Percentiles rank a stretch among this genome's conserved stretches.
phyloP scores from a whole-genome alignment of 2,329 filamentous ascomycete genomes.

The Pseudocercospora pini-densiflorae region DNA sequence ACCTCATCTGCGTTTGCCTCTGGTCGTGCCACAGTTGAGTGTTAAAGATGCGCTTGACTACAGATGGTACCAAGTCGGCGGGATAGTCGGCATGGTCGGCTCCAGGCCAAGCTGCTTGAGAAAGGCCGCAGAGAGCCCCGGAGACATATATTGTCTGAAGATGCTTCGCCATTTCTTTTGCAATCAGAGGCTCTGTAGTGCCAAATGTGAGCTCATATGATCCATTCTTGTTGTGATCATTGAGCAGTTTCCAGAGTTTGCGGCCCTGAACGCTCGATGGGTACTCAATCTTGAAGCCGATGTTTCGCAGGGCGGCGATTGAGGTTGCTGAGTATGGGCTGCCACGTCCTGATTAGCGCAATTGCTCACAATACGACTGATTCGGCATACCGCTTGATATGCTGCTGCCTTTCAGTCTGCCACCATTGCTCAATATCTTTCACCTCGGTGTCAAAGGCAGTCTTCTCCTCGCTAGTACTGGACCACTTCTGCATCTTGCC shows the following conservation, averaged over 20 bases:
- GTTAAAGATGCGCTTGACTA: constrained; percentile 20
- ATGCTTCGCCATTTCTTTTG: constrained; percentile 20
- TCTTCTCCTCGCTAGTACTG: constrained; percentile 1
- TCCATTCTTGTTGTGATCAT: constrained; percentile 20
- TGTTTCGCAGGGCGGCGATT: constrained; percentile 17
- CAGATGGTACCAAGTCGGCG: constrained; percentile 11
- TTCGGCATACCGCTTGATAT: constrained; percentile 14
- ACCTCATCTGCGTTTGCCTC: constrained; percentile 17
- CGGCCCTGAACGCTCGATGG: constrained; percentile 19
- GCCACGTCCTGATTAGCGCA: not conserved
- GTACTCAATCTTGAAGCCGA: constrained; percentile 17
- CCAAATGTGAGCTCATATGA: constrained; percentile 20
- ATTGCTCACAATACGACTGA: not conserved
- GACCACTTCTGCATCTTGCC: constrained; percentile 18
- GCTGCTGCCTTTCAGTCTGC: constrained; percentile 17
- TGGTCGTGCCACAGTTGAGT: constrained; percentile 21
- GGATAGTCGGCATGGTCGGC: constrained; percentile 20
- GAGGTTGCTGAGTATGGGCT: constrained; percentile 18
- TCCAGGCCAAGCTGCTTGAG: constrained; percentile 19
- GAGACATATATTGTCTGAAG: constrained; percentile 20
- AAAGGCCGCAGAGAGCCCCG: constrained; percentile 18
- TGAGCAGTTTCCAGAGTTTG: constrained; percentile 17
- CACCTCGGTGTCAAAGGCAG: constrained; percentile 15
- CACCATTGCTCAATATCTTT: constrained; percentile 17
- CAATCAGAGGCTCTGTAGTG: constrained; percentile 19